These are phyloP conservation scores for Stromatinia cepivora DNA, from an alignment of 2,329 filamentous ascomycete species.

Conservation along the genomic window DNA sequence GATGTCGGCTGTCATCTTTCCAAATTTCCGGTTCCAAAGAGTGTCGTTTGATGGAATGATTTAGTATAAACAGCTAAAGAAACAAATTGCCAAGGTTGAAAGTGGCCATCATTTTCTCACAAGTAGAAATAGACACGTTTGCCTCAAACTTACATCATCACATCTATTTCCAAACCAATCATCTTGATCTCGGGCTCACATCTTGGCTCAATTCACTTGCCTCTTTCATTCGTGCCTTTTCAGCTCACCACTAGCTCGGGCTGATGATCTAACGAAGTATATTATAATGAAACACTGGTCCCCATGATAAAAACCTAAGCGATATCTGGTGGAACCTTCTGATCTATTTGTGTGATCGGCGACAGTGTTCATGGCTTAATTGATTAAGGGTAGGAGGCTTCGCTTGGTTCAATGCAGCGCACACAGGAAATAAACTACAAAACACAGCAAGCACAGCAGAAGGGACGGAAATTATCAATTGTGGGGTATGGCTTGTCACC, in stretches of 20 bases:
- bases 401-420: neutral
- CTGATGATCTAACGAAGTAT: conserved; percentile 15
- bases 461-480: neutral
- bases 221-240: conserved; percentile 4
- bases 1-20: conserved; percentile 16
- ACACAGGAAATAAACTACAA: neutral
- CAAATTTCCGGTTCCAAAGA: neutral
- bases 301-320: neutral
- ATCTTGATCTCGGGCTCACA: neutral
- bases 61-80: neutral
- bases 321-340: neutral
- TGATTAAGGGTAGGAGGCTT: neutral
- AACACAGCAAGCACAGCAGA: neutral
- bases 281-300: conserved; percentile 1
- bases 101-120: neutral
- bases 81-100: conserved; percentile 2
- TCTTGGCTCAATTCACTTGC: neutral
- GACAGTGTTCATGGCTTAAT: conserved; percentile 10
- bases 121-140: conserved; percentile 14
- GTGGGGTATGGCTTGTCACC: neutral
- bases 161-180: conserved; percentile 2
- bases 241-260: neutral
- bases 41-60: conserved; percentile 1
- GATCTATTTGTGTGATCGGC: conserved; percentile 3
- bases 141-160: conserved; percentile 11